phyloP scores from a whole-genome alignment of 805 yeast genomes.

The Clavispora santaluciae region DNA sequence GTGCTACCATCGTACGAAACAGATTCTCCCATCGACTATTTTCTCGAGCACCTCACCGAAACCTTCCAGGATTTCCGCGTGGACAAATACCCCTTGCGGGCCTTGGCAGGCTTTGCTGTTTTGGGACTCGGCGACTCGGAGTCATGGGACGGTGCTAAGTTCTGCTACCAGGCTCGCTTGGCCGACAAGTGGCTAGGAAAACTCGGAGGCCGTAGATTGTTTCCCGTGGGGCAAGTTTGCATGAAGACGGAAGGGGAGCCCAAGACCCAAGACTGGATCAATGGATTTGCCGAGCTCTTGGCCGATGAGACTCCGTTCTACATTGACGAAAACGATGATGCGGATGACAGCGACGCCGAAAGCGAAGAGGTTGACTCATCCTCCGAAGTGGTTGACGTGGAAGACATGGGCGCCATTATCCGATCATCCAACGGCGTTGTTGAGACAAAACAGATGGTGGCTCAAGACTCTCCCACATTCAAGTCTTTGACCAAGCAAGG shows the following conservation, averaged over 20 bases:
- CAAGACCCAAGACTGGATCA: constrained; percentile 63
- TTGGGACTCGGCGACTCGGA: constrained; percentile 86
- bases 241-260: constrained; percentile 63
- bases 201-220: constrained; percentile 80
- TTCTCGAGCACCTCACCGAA: constrained; percentile 73
- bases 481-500: constrained; percentile 90
- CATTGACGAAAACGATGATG: constrained; percentile 48
- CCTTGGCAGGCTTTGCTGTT: constrained; percentile 74
- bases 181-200: constrained; percentile 75
- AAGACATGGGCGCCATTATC: constrained; percentile 73
- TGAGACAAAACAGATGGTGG: constrained; percentile 74
- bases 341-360: constrained; percentile 52
- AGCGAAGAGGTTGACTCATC: constrained; percentile 35
- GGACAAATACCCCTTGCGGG: constrained; percentile 71
- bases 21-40: constrained; percentile 87
- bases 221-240: constrained; percentile 81
- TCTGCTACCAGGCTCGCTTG: constrained; percentile 77
- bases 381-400: constrained; percentile 64
- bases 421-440: constrained; percentile 26
- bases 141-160: constrained; percentile 69
- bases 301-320: constrained; percentile 67
- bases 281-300: constrained; percentile 53
- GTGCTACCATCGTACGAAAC: constrained; percentile 89
- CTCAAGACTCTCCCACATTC: constrained; percentile 82
- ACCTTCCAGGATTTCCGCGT: constrained; percentile 81